Conservation (phyloP, 2,329 filamentous ascomycete species). For the Colletotrichum orchidophilum region DNA sequence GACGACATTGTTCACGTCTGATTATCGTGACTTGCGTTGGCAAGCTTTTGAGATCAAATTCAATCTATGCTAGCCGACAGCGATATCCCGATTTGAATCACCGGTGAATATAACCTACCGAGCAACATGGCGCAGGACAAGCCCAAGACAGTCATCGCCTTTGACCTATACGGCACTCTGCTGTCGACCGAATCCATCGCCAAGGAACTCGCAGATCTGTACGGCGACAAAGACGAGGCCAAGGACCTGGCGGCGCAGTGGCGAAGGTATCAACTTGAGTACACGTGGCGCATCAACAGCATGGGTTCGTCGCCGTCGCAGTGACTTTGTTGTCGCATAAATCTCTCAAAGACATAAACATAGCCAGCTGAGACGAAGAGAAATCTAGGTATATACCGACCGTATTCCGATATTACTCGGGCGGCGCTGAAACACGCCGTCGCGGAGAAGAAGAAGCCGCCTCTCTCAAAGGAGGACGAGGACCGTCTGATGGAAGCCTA, state of each 20-base stretch:
- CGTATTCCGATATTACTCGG: slow-evolving; percentile 71
- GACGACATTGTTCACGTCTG: not conserved
- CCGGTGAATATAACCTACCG: not conserved
- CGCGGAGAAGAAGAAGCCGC: slow-evolving; percentile 63
- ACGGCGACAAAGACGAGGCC: slow-evolving; percentile 64
- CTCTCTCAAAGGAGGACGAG: slow-evolving; percentile 54
- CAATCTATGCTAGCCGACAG: not conserved
- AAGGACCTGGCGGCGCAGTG: slow-evolving; percentile 67
- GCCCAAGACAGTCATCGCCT: slow-evolving; percentile 65
- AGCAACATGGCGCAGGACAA: not conserved
- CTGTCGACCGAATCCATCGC: slow-evolving; percentile 77
- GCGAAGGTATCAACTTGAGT: slow-evolving; percentile 78
- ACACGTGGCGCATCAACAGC: slow-evolving; percentile 79
- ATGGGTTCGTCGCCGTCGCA: slow-evolving; percentile 67
- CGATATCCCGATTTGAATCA: not conserved
- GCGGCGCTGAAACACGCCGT: slow-evolving; percentile 72
- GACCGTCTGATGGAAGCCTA: slow-evolving; percentile 69
- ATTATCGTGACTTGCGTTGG: not conserved
- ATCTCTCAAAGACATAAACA: not conserved
- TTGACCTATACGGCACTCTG: slow-evolving; percentile 80
- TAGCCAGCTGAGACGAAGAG: not conserved
- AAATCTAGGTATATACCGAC: slow-evolving; percentile 63
- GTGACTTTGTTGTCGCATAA: too few species aligned
- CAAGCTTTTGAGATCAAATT: not conserved
- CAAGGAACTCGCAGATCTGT: slow-evolving; percentile 63